A percentile compares a stretch with the other conserved stretches of the same genome.
These are phyloP conservation scores for Penicillium italicum DNA, from an alignment of 2,329 filamentous ascomycete species.

Conservation along the genomic window DNA sequence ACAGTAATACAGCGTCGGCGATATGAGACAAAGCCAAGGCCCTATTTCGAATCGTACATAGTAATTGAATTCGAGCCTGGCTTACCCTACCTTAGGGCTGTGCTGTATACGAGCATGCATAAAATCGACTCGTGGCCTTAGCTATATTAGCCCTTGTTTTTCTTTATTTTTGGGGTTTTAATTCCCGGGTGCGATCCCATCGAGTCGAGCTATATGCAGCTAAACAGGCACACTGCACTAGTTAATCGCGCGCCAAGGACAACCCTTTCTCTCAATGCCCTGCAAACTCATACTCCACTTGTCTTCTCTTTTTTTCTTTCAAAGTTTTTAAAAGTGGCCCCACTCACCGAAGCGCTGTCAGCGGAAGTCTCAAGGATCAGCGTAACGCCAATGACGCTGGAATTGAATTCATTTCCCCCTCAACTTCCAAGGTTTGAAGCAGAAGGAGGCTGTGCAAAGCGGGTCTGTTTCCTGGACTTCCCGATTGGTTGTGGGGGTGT, in stretches of 20 bases:
- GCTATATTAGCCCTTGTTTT: background rate
- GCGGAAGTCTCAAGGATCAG: constrained; percentile 4
- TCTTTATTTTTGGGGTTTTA: background rate
- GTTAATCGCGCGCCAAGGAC: constrained; percentile 2
- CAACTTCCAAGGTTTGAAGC: constrained; percentile 11
- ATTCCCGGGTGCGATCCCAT: background rate
- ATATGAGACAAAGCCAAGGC: background rate
- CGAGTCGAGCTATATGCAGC: background rate
- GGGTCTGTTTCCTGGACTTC: constrained; percentile 8
- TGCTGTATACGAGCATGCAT: background rate
- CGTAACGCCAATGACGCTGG: constrained; percentile 2
- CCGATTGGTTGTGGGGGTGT: constrained; percentile 1
- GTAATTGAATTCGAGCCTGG: background rate
- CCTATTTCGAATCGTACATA: constrained; percentile 1
- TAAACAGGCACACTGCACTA: background rate
- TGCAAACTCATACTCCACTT: constrained; percentile 5
- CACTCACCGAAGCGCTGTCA: constrained; percentile 4
- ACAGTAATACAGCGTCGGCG: constrained; percentile 2
- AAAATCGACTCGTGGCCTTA: background rate
- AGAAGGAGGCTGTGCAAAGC: constrained; percentile 14
- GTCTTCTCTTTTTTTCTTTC: background rate
- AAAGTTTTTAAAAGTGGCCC: background rate
- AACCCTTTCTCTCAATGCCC: background rate
- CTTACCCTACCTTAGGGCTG: constrained; percentile 5
- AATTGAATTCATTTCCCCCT: constrained; percentile 4